Evolutionary conservation across 1,284 basidiomycete species (phyloP), one percentile per base, ranked within the genome.

Genomic region (Cystobasidium pallidum): DNA sequence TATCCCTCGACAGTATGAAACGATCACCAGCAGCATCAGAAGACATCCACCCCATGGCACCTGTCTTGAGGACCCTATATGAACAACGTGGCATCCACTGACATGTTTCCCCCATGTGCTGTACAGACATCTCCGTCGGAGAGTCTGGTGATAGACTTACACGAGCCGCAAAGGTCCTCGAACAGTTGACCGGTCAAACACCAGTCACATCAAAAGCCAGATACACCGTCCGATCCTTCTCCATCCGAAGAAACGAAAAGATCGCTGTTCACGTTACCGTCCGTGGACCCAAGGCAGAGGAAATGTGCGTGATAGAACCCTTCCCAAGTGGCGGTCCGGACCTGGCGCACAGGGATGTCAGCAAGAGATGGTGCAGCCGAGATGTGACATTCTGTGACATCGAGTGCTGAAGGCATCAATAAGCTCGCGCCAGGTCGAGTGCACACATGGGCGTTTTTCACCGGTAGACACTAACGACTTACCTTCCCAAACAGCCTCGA

Each of bases 241-340:
- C 92, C 83, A 99, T 99, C 86, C 92, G 96, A 83, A 91, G 95
- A 86, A 99, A 99, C 87, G 96, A 99, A 86, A 98, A 99, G 89
- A 99, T 99, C 81, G 96, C 96, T 71, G 91, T 91, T 79, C 95
- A 99, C 85, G 95, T 99, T 81, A 99, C 95, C 82, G 96, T 99
- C 85, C 93, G 95, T 78, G 95, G 95, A 63, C 95, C 95, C 80
- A 99, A 99, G 85, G 95, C 95, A 66, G 95, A 99, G 88, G 95
- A 99, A 84, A 98, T 96, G 59, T 81, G 30, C 30, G 72, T 54
- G 11, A 17, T 39, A 30, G 28, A n/a, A 26, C 11, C 32, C 15
- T 28, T 34, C 11, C 1, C 43, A 17, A 17, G 43, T 19, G 30
- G 17, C 3, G 28, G 6, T 24, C n/a, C 43, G 15, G 15, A 19